Conservation (phyloP, 257 asterid species). For the Craterostigma plantagineum region DNA sequence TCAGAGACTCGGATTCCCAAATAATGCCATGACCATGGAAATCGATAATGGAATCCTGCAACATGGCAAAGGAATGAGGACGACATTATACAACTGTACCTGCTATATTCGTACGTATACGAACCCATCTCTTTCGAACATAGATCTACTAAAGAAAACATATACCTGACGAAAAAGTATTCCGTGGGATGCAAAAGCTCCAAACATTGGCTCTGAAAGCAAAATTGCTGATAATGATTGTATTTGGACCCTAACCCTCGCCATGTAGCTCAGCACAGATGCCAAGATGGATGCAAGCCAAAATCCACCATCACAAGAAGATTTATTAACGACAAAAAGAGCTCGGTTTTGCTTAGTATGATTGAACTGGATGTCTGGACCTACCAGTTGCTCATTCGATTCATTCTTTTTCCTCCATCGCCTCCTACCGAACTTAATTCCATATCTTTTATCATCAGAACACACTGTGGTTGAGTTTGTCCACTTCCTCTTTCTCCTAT, state of each 20-base stretch:
- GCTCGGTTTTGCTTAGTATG: too few species aligned
- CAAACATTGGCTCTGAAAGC: constrained; percentile 27
- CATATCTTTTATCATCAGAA: constrained; percentile 26
- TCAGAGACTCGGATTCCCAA: constrained; percentile 22
- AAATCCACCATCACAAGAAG: constrained; percentile 17
- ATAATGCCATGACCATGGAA: constrained; percentile 35
- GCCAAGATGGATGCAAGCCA: constrained; percentile 33
- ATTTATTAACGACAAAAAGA: constrained; percentile 14
- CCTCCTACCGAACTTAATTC: constrained; percentile 38
- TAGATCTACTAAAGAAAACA: background rate
- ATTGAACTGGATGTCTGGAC: too few species aligned
- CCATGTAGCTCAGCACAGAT: constrained; percentile 45
- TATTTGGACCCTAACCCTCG: constrained; percentile 26
- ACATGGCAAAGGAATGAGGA: constrained; percentile 6
- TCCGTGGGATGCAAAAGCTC: constrained; percentile 32
- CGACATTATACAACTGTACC: background rate
- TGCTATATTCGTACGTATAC: background rate
- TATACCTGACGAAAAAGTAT: constrained; percentile 50
- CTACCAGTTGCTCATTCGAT: constrained; percentile 6
- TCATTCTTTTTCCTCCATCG: constrained; percentile 25
- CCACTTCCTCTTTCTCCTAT: constrained; percentile 48
- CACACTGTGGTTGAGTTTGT: constrained; percentile 4
- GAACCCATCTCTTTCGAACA: background rate
- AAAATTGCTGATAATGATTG: constrained; percentile 30
- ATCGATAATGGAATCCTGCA: constrained; percentile 30